Percentiles rank a stretch among this genome's conserved stretches.
Conservation (phyloP, 1,284 basidiomycete species). For the Apiotrichum sp. region DNA sequence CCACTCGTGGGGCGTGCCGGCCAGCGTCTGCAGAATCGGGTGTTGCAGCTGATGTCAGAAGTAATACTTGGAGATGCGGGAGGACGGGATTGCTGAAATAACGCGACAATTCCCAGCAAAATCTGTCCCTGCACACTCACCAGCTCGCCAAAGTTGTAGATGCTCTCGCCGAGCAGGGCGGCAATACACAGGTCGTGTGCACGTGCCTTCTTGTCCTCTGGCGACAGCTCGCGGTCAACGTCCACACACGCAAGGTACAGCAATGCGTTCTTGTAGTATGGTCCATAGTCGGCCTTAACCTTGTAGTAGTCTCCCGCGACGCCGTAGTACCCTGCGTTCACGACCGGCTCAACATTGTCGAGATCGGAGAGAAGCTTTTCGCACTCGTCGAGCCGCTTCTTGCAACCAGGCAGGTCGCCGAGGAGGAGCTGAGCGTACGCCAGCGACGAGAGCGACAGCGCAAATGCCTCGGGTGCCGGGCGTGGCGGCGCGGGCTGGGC, state of each 20-base stretch:
- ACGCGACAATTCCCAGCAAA: neutral
- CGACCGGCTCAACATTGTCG: conserved; percentile 72
- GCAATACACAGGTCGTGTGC: conserved; percentile 92
- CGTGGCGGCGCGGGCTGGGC: conserved; percentile 41
- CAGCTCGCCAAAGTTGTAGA: conserved; percentile 99
- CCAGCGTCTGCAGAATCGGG: conserved; percentile 82
- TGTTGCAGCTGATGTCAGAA: conserved; percentile 69
- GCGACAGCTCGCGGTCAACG: conserved; percentile 65
- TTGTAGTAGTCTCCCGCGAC: conserved; percentile 96
- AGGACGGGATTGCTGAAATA: too few species aligned
- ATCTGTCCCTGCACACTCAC: conserved; percentile 49
- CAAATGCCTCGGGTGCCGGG: conserved; percentile 70
- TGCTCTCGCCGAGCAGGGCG: conserved; percentile 87
- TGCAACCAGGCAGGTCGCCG: conserved; percentile 80
- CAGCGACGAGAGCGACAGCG: conserved; percentile 78
- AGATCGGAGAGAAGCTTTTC: conserved; percentile 71
- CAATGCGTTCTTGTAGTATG: conserved; percentile 95
- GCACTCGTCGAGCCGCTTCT: conserved; percentile 81
- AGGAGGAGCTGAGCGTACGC: conserved; percentile 85
- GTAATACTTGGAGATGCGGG: neutral
- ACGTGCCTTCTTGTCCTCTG: conserved; percentile 69
- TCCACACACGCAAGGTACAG: conserved; percentile 95
- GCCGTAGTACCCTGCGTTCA: conserved; percentile 90
- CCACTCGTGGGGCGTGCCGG: conserved; percentile 78
- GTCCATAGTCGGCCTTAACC: conserved; percentile 92